These are phyloP conservation scores for Silene conica DNA, from an alignment of 148 eudicot genomes.

Conservation along the genomic window DNA sequence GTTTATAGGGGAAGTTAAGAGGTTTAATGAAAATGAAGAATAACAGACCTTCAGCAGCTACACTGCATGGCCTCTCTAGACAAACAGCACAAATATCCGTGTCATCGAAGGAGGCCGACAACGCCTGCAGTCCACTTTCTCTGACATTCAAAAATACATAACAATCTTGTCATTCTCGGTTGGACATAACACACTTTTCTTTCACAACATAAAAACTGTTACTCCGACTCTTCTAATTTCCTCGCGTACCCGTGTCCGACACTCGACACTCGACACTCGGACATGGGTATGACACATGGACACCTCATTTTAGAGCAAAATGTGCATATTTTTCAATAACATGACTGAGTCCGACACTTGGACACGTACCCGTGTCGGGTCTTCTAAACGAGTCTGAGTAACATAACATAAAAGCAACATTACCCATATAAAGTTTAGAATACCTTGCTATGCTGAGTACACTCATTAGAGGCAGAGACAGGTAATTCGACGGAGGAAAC, in stretches of 20 bases:
- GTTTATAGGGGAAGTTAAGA: background rate
- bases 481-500: constrained; percentile 77
- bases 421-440: constrained; percentile 16
- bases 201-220: background rate
- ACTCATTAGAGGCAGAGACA: constrained; percentile 88
- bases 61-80: constrained; percentile 85
- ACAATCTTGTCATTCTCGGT: constrained; percentile 2
- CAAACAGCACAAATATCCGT: constrained; percentile 88
- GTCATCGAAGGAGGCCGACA: constrained; percentile 55
- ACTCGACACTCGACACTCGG: no score
- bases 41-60: constrained; percentile 85
- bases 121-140: constrained; percentile 72
- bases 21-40: background rate
- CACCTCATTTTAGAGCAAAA: no score
- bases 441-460: constrained; percentile 94
- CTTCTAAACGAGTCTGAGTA: no score
- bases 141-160: constrained; percentile 31
- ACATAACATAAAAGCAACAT: no score
- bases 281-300: no score
- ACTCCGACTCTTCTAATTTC: no score
- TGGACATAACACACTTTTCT: background rate
- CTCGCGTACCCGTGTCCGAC: no score
- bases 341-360: no score
- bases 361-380: no score
- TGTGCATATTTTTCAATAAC: no score